Evolutionary conservation across 371 early-diverging fungal genomes (phyloP).

Genomic region (Mucor indicus): DNA sequence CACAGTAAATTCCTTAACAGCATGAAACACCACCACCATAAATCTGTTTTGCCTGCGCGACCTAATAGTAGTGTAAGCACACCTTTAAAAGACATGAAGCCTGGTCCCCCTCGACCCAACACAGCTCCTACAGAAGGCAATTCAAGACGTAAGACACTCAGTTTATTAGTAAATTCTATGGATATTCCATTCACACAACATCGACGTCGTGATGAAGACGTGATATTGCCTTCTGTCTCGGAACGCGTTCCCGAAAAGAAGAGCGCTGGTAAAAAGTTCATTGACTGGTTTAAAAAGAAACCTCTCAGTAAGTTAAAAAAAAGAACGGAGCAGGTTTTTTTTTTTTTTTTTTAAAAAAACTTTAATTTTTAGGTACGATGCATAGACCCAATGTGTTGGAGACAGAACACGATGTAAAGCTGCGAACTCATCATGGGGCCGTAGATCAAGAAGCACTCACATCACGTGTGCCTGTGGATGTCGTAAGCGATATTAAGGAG

Average conservation of each 20-base stretch:
- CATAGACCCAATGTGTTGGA: neutral
- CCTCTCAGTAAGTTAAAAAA: conserved; percentile 59
- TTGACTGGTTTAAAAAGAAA: conserved; percentile 71
- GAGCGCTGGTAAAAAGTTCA: conserved; percentile 62
- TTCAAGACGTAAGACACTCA: conserved; percentile 54
- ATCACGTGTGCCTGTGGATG: conserved; percentile 67
- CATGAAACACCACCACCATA: conserved; percentile 4
- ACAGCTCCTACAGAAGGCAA: no score
- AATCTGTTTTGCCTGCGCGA: neutral
- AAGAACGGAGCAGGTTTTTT: no score
- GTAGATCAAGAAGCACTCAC: conserved; percentile 76
- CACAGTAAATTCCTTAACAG: conserved; percentile 42
- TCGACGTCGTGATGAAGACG: no score
- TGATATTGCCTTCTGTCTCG: conserved; percentile 30
- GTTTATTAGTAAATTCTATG: conserved; percentile 48
- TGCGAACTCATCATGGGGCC: conserved; percentile 76
- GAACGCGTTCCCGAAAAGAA: conserved; percentile 29
- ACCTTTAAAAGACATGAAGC: conserved; percentile 10
- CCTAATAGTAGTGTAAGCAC: conserved; percentile 21
- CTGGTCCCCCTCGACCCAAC: no score
- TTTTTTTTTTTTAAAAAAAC: no score
- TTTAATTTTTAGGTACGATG: no score
- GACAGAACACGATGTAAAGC: conserved; percentile 28
- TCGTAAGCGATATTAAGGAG: conserved; percentile 66
- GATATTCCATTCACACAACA: conserved; percentile 11